phyloP scores from a whole-genome alignment of 352 stramenopile genomes.

The Globisporangium paddicum region DNA sequence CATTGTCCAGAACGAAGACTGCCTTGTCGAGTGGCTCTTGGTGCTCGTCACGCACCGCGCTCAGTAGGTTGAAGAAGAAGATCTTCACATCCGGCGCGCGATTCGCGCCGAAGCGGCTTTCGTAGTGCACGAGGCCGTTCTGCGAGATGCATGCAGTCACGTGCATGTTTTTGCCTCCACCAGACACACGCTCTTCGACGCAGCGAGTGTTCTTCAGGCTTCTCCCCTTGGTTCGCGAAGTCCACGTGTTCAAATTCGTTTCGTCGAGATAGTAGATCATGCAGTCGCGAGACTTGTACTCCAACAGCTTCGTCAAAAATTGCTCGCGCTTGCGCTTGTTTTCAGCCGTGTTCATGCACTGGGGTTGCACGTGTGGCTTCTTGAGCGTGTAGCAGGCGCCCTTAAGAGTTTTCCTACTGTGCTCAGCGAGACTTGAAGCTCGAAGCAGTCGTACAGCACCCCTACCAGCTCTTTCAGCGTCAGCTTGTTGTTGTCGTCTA shows the following conservation, averaged over 20 bases:
- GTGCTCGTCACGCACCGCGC: background rate
- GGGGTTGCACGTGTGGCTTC: slow-evolving; percentile 11
- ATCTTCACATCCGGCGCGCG: background rate
- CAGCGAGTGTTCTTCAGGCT: background rate
- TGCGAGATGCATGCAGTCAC: slow-evolving; percentile 11
- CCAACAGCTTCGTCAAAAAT: slow-evolving; percentile 1
- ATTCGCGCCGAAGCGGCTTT: slow-evolving; percentile 4
- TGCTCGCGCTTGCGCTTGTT: slow-evolving; percentile 17
- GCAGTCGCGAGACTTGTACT: slow-evolving; percentile 2
- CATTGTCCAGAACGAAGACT: background rate
- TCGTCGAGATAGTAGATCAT: slow-evolving; percentile 16
- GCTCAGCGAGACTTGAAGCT: background rate
- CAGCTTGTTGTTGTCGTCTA: slow-evolving; percentile 1
- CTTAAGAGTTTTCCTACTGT: slow-evolving; percentile 3
- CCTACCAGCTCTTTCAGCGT: background rate
- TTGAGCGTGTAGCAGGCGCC: slow-evolving; percentile 7
- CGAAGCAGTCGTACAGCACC: background rate
- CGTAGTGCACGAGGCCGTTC: slow-evolving; percentile 10
- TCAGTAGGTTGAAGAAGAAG: background rate
- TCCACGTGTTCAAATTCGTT: slow-evolving; percentile 20
- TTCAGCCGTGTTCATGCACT: slow-evolving; percentile 12
- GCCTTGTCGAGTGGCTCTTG: background rate
- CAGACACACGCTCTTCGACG: slow-evolving; percentile 5
- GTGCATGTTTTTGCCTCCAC: slow-evolving; percentile 15
- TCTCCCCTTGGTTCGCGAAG: background rate